Evolutionary conservation across 2,329 filamentous ascomycete species (phyloP).

Genomic region (Knufia fluminis): DNA sequence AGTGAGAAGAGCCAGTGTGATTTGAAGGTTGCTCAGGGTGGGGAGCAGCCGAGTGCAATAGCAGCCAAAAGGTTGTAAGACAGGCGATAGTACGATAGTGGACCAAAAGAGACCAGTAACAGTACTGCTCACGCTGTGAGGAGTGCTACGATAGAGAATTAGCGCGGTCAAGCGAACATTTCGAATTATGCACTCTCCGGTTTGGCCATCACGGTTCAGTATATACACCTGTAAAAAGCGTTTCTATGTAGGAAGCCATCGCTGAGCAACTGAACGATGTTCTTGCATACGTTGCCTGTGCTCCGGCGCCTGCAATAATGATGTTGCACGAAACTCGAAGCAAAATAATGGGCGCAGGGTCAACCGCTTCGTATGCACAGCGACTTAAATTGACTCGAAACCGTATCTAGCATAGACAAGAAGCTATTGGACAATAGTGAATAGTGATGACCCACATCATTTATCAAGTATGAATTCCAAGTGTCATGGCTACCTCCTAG

Average conservation of each 20-base stretch:
- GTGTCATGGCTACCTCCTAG: neutral
- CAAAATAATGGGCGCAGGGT: no score
- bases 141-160: conserved; percentile 2
- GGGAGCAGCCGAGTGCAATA: neutral
- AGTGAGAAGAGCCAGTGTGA: conserved; percentile 6
- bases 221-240: no score
- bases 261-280: no score
- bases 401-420: neutral
- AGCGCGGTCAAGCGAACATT: neutral
- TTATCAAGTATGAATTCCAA: neutral
- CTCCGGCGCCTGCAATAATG: no score
- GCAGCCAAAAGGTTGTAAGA: neutral
- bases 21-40: neutral
- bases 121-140: neutral
- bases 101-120: conserved; percentile 3
- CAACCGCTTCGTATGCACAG: neutral
- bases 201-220: no score
- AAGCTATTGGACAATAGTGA: neutral
- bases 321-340: no score
- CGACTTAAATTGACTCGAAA: neutral
- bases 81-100: conserved; percentile 2
- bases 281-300: no score
- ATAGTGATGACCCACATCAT: neutral
- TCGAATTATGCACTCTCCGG: neutral
- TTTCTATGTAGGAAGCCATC: no score